These are phyloP conservation scores for Spongospora subterranea DNA, from an alignment of 208 protist species.

Conservation along the genomic window DNA sequence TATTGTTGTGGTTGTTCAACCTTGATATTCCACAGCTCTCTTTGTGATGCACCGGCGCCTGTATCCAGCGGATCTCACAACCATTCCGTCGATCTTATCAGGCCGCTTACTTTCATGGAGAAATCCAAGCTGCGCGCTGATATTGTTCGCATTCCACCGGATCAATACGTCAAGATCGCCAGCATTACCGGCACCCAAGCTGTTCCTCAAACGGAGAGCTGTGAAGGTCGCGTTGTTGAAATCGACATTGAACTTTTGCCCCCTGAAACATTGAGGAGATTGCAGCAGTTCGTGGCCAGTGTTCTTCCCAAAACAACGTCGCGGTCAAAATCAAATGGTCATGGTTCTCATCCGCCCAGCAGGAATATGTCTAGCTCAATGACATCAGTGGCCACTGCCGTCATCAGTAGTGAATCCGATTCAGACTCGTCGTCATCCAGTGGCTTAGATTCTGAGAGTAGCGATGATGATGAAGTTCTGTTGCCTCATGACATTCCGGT, in stretches of 20 bases:
- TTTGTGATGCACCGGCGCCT: neutral
- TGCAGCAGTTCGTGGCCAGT: conserved; percentile 15
- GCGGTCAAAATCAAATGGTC: neutral
- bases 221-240: neutral
- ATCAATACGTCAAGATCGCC: neutral
- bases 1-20: neutral
- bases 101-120: neutral
- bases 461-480: conserved; percentile 18
- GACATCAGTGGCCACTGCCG: neutral
- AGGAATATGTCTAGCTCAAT: neutral
- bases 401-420: conserved; percentile 29
- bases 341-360: neutral
- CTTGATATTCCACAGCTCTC: neutral
- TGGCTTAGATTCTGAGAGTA: conserved; percentile 34
- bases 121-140: conserved; percentile 40
- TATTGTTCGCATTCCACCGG: neutral
- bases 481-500: neutral
- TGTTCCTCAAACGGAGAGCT: neutral
- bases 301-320: neutral
- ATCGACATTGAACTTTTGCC: neutral
- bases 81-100: neutral
- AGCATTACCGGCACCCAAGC: neutral
- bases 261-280: neutral
- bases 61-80: neutral
- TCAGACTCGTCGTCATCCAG: conserved; percentile 33